Evolutionary conservation across 768 basidiomycete species (phyloP).

Genomic region (Naematelia encephala): DNA sequence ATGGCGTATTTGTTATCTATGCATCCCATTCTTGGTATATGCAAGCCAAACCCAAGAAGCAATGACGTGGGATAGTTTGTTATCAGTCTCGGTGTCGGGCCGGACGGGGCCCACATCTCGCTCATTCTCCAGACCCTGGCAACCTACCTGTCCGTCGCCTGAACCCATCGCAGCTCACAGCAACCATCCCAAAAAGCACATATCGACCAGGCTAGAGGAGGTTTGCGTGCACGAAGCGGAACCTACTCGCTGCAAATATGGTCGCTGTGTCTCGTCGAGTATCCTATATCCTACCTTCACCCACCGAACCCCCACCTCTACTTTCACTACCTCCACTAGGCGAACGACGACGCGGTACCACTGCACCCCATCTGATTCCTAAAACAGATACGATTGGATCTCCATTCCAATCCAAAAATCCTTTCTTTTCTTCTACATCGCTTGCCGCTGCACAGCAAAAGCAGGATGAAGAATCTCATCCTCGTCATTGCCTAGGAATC

Average conservation of each 20-base stretch:
- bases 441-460: conserved; percentile 11
- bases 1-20: too few relatives aligned
- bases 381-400: conserved; percentile 22
- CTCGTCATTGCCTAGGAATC: conserved; percentile 82
- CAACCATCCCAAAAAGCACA: too few relatives aligned
- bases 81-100: background rate
- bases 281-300: conserved; percentile 81
- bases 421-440: conserved; percentile 36
- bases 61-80: too few relatives aligned
- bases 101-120: too few relatives aligned
- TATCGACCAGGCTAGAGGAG: too few relatives aligned
- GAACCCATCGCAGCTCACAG: too few relatives aligned
- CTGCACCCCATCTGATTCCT: conserved; percentile 65
- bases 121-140: too few relatives aligned
- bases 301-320: conserved; percentile 61
- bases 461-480: conserved; percentile 53
- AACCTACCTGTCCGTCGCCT: too few relatives aligned
- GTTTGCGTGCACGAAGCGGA: too few relatives aligned
- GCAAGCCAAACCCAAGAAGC: too few relatives aligned
- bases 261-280: conserved; percentile 56
- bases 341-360: conserved; percentile 63
- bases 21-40: background rate
- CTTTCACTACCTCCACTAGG: conserved; percentile 70
- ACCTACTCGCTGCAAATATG: too few relatives aligned
- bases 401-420: conserved; percentile 19